Evolutionary conservation across 345 rosid genomes (phyloP), one percentile per base, ranked within the genome.

Genomic region (Mercurialis annua): DNA sequence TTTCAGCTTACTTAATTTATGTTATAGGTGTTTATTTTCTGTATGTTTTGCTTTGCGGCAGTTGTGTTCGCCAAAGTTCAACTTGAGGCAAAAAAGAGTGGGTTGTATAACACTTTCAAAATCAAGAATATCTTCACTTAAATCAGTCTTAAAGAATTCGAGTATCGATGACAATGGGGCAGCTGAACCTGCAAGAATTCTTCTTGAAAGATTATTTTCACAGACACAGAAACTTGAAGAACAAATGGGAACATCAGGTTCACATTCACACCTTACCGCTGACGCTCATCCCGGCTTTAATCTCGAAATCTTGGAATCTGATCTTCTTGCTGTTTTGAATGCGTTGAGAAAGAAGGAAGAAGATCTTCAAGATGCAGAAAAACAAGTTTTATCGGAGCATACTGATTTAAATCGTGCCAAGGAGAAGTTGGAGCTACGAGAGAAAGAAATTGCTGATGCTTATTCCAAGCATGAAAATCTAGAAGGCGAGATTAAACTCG

Each of bases 321-420:
- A 89, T 68, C 90, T 88, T 44, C 73, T 74, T 65, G 88, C 85
- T 62, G 90, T 83, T 26, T 48, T 90, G 76, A 43, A 80, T 48
- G 90, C 87, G 16, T 81, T 93, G 79, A 81, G 81, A 78, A 74
- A 77, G 65, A 83, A 83, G 72, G 97, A 90, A 78, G 90, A 85
- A 54, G 89, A 89, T 64, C 79, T 86, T 16, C 84, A 81, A 47
- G 82, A 74, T 51, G 90, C 84, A 1, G 92, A 83, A 67, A 81
- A 74, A 67, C 73, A 67, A 70, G 81, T 89, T 54, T 75, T 74
- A 50, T 76, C 81, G 62, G 98, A 90, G 73, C 81, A 80, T 38
- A 61, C 63, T 24, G 81, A 82, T 49, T 75, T 90, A 12, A 77
- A 72, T 38, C 76, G 55, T 50, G 87, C 86, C 0, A 87, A 75